Evolutionary conservation across 768 basidiomycete genomes (phyloP), one percentile per base, ranked within the genome.

Genomic region (Calocera cornea): DNA sequence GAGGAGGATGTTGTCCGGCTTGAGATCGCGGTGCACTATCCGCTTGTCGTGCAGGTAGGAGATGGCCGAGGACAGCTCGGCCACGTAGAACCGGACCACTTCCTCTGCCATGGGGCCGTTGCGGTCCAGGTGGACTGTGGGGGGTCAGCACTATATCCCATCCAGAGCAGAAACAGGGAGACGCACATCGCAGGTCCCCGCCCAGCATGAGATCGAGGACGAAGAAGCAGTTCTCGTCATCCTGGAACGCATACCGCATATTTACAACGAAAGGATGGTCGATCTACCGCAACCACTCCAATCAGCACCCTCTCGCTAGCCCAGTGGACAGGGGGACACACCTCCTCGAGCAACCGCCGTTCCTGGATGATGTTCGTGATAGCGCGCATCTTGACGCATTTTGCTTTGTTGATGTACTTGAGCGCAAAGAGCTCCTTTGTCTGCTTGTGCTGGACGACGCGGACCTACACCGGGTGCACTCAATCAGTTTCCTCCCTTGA

Each of bases 171-270:
- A 27, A 29, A 29, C 44, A n/a, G 65, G 24, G 33, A 34, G 38
- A 79, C 90, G 71, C 76, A 95, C 93, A 97, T 70, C 94, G 84
- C 66, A 97, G 81, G 77, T 97, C 94, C 19, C 94, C 94, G 17
- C 94, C 94, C 3, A 97, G 82, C 94, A 97, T 97, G 69, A 98
- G 83, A 79, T 98, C 95, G 70, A 98, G 78, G 22, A 98, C 95
- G 73, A 97, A 97, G 81, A 98, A 98, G 72, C 95, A 95, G 75
- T 98, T 95, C 74, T 97, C 94, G 73, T 97, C 94, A 74, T 97
- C 94, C 76, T 97, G 94, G 77, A 97, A 97, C 22, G 94, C 94
- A 75, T 97, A 97, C 40, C 94, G 87, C 76, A 97, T 73, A 76
- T 97, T 97, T 75, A 95, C 94, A 67, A 97, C 87, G 74, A 88